Evolutionary conservation across 78 protist species (phyloP).

Genomic region (slime mould (Dictyostelium discoideum)): dicty_2.7 NC_007088.5:3978501-3979000

Average conservation of each 20-base stretch:
- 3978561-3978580: conserved; percentile 48
- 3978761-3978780: conserved; percentile 88
- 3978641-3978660: conserved; percentile 88
- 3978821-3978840: conserved; percentile 26
- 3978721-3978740: conserved; percentile 51
- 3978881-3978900: conserved; percentile 33
- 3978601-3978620: conserved; percentile 34
- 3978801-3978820: not conserved
- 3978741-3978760: conserved; percentile 90
- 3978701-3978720: conserved; percentile 85
- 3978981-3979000: conserved; percentile 90
- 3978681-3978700: conserved; percentile 81
- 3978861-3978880: conserved; percentile 21
- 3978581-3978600: conserved; percentile 51
- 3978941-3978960: conserved; percentile 57
- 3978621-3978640: conserved; percentile 87
- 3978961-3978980: conserved; percentile 89
- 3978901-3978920: conserved; percentile 81
- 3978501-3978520: conserved; percentile 19
- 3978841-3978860: conserved; percentile 27
- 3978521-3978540: conserved; percentile 41
- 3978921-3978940: conserved; percentile 91
- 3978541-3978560: conserved; percentile 62
- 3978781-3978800: conserved; percentile 68
- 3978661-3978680: conserved; percentile 60